Base-by-base conservation (phyloP, 1,139 yeast genomes). In the Torulaspora pretoriensis region DNA sequence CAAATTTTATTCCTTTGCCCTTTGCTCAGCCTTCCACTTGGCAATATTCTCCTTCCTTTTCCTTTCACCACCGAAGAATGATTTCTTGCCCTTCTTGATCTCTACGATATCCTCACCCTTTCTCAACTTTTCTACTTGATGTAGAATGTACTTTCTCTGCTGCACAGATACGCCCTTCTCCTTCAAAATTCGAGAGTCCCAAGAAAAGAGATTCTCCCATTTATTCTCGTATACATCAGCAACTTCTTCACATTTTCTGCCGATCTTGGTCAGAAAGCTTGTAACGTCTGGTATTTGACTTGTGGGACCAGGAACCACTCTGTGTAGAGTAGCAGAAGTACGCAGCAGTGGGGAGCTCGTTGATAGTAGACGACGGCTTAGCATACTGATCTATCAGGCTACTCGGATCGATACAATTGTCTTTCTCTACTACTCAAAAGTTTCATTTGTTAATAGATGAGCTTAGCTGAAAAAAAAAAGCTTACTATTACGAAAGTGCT, bases 51-150 rank as follows among this genome's bases (percentile, higher is more conserved):
- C 81, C 60, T 75, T 78, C 49, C 84, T 75, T 57, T 82, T 84
- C 65, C 96, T 78, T 68, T 89, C 96, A 61, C 97, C 96, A 31
- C 97, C 97, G 57, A 80, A 73, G 77, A 81, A 81, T 22, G 71
- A 65, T 76, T 89, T 90, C 68, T 71, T 77, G 12, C 94, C 89
- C 54, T 73, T 67, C 57, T 76, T 77, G 55, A 79, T 75, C 60
- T 80, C 87, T 52, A 70, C 60, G 48, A 84, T 70, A 14, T 77
- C 75, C 50, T 75, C 77, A 47, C 83, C 81, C 55, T 78, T 74
- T 61, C 80, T 77, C 54, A 67, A 74, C 47, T 65, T 67, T 67
- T 68, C 72, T 13, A 64, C 58, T 41, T 68, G 71, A 4, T 50
- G 51, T 51, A 80, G 66, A 57, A 81, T 71, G 62, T 81, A 83